Conservation (phyloP, 225 moss, liverwort and hornwort genomes). For the Polytrichum formosum region DNA sequence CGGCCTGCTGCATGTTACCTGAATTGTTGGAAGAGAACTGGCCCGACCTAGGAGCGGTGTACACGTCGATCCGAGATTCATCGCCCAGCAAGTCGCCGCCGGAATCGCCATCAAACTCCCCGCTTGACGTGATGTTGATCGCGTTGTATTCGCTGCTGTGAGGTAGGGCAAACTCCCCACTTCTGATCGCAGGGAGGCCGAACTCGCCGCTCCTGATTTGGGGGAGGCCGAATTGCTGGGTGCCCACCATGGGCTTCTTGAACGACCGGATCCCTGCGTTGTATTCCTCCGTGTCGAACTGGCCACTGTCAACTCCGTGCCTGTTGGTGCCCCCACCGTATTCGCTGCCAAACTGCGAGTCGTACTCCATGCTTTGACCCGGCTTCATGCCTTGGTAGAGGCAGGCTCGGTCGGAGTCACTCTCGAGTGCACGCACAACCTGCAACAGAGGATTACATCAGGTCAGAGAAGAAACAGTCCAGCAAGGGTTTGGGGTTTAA, state of each 20-base stretch:
- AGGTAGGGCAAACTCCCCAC: not conserved
- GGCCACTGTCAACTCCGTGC: slow-evolving; percentile 30
- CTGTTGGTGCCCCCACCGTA: slow-evolving; percentile 15
- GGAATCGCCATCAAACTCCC: slow-evolving; percentile 4
- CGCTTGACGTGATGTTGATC: slow-evolving; percentile 2
- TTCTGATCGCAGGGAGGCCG: slow-evolving; percentile 9
- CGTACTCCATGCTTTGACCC: slow-evolving; percentile 49
- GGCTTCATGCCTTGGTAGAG: slow-evolving; percentile 77
- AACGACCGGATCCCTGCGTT: slow-evolving; percentile 46
- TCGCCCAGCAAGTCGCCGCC: not conserved
- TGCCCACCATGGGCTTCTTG: slow-evolving; percentile 53
- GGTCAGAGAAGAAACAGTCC: not conserved
- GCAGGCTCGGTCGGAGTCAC: slow-evolving; percentile 59
- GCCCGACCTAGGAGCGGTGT: not conserved
- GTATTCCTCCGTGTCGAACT: slow-evolving; percentile 55
- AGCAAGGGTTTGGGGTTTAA: not conserved
- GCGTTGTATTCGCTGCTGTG: slow-evolving; percentile 6
- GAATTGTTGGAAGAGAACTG: not conserved
- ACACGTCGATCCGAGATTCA: not conserved
- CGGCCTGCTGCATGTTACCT: not conserved
- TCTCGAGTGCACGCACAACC: slow-evolving; percentile 77
- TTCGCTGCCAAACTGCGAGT: slow-evolving; percentile 33
- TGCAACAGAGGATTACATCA: not conserved
- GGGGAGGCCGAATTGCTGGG: slow-evolving; percentile 40
- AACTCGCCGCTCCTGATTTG: slow-evolving; percentile 17